Evolutionary conservation across 371 early-diverging fungal genomes (phyloP), one percentile per base, ranked within the genome.

Genomic region (Mortierella sp.): DNA sequence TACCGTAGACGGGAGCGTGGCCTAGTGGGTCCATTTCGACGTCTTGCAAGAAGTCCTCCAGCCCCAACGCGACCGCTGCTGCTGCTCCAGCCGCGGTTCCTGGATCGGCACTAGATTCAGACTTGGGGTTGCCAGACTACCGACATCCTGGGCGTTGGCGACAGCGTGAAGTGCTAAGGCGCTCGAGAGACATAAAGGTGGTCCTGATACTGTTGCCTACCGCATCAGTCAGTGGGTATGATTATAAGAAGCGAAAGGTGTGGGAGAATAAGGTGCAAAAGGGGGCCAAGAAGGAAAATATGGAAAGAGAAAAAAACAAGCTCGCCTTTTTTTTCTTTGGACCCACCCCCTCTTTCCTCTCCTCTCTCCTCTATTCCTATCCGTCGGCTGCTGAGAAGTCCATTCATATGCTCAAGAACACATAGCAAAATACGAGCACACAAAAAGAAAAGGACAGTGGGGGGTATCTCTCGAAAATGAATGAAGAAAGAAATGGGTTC

Each of bases 401-500:
- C 5, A n/a, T 54, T 24, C n/a, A 24, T n/a, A 21, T 11, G 55
- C n/a, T 26, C 28, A 2, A 10, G 57, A 26, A 26, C 57, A 26
- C 57, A 26, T 26, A 28, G 26, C 55, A 55, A 59, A 59, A 9
- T 5, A 64, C 19, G 9, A 19, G 37, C 9, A 34, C 31, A 9
- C 8, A 8, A 14, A 59, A 26, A 44, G 43, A 6, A 75, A 55
- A 19, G 37, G 67, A 13, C 53, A 16, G 34, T 24, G 40, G 26
- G 26, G 44, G 31, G 13, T 64, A 64, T 37, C 64, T 64, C 64
- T 64, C 61, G 69, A 73, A 21, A 70, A 37, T 54, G 40, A 55
- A 24, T 24, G 74, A 74, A 70, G 51, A 43, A 76, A 76, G 71
- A 76, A 81, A 81, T 76, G 59, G 82, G 82, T 81, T 78, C 82